Evolutionary conservation across 2,329 filamentous ascomycete species (phyloP).

Genomic region (Fusarium sarcochroum): DNA sequence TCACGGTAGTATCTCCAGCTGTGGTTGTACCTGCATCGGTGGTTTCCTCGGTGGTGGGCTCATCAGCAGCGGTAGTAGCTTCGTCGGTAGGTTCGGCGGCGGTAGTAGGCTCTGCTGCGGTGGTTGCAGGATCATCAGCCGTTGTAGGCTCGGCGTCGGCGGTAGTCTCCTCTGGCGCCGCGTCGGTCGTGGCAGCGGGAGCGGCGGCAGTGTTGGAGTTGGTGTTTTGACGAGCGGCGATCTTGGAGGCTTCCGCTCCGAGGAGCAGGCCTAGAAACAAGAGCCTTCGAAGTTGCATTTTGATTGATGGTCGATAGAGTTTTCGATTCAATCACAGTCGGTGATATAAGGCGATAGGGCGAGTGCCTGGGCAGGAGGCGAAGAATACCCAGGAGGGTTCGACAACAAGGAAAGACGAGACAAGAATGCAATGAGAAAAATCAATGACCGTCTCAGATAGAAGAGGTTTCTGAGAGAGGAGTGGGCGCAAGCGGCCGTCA

Average conservation of each 20-base stretch:
- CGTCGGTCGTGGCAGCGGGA: slow-evolving; percentile 1
- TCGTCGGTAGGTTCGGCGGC: slow-evolving; percentile 18
- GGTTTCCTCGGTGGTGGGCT: slow-evolving; percentile 2
- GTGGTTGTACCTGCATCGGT: slow-evolving; percentile 11
- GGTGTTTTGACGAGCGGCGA: slow-evolving; percentile 35
- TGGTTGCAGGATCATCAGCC: slow-evolving; percentile 11
- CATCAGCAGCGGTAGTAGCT: slow-evolving; percentile 15
- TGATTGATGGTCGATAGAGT: slow-evolving; percentile 15
- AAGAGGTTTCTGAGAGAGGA: slow-evolving; percentile 20
- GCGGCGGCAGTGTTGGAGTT: slow-evolving; percentile 11
- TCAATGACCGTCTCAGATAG: slow-evolving; percentile 40
- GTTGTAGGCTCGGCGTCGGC: slow-evolving; percentile 17
- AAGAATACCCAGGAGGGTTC: slow-evolving; percentile 37
- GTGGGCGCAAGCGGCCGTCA: slow-evolving; percentile 24
- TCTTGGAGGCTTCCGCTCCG: slow-evolving; percentile 42
- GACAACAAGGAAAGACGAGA: slow-evolving; percentile 22
- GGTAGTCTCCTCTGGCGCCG: slow-evolving; percentile 15
- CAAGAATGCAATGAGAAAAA: slow-evolving; percentile 38
- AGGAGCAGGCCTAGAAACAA: slow-evolving; percentile 45
- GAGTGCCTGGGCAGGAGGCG: slow-evolving; percentile 13
- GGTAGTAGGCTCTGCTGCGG: slow-evolving; percentile 26
- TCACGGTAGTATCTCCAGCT: slow-evolving; percentile 49
- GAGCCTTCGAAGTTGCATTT: slow-evolving; percentile 46
- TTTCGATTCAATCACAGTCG: slow-evolving; percentile 31
- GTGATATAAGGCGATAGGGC: slow-evolving; percentile 21